Evolutionary conservation across 106 monocot species (phyloP), one percentile per base, ranked within the genome.

Genomic region (Gastrodia elata): DNA sequence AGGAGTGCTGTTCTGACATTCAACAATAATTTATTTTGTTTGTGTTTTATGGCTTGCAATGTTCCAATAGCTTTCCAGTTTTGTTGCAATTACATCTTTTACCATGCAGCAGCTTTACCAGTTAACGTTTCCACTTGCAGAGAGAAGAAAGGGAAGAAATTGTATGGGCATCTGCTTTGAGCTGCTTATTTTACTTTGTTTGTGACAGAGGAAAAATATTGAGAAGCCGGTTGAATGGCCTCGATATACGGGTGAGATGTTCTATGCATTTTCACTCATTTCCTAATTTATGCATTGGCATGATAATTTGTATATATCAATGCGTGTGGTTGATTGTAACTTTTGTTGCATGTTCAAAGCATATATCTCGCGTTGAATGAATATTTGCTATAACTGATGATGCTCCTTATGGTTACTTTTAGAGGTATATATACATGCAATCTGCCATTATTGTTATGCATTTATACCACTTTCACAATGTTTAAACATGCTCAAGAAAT

Each of bases 161-260:
- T 82, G 93, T 97, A 4, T 97, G 97, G 97, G 92, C 97, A 68
- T 93, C 97, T 76, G 97, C 97, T 78, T 67, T 97, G 42, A 97
- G 97, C 67, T 93, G 97, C 80, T 80, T 97, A 73, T 90, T 97
- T 77, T 97, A 88, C 74, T 97, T 93, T 70, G 77, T 93, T 64
- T 97, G 88, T 68, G 86, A 93, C 79, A 80, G 76, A 82, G 90
- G 93, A 71, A 84, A 88, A 74, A 88, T 97, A 35, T 78, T 81
- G 59, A 88, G 93, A 74, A 85, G 61, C 70, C 89, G 84, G 82
- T 80, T 97, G 46, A 83, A 90, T 65, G 92, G 90, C 46, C 93
- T 97, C 80, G 93, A 97, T 76, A 97, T 97, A 81, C 86, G 93
- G 82, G 97, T 97, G 75, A 86, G 83, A 61, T 58, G 35, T 41